These are phyloP conservation scores for Beauveria caledonica DNA, from an alignment of 2,329 filamentous ascomycete genomes.

Conservation along the genomic window DNA sequence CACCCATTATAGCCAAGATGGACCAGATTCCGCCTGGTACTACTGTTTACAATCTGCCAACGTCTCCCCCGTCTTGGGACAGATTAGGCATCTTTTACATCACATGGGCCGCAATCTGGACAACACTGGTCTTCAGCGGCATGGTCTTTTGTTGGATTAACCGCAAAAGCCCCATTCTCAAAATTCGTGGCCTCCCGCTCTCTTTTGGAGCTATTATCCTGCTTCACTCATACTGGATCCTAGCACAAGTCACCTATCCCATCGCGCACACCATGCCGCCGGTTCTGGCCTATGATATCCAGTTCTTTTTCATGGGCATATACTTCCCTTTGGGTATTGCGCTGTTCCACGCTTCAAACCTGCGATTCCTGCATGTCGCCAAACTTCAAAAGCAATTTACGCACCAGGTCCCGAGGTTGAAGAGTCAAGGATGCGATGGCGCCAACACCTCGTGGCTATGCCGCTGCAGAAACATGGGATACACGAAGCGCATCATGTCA, in stretches of 20 bases:
- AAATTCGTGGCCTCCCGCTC: constrained; percentile 29
- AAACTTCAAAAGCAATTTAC: constrained; percentile 37
- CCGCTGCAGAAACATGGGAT: constrained; percentile 27
- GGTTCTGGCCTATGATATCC: constrained; percentile 36
- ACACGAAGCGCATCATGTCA: constrained; percentile 32
- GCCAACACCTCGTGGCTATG: constrained; percentile 25
- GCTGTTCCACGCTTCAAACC: constrained; percentile 49
- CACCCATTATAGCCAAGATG: neutral
- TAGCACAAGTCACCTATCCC: constrained; percentile 34
- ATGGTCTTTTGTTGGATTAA: constrained; percentile 27
- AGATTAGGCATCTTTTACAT: constrained; percentile 23
- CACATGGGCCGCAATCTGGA: constrained; percentile 21
- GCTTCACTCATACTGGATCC: constrained; percentile 31
- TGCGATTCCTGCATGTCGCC: constrained; percentile 42
- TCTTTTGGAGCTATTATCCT: constrained; percentile 28
- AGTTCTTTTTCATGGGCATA: constrained; percentile 53
- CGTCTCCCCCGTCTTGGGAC: constrained; percentile 20
- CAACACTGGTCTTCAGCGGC: constrained; percentile 23
- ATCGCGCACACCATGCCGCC: constrained; percentile 32
- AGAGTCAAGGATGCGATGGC: constrained; percentile 19
- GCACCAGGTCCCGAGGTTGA: constrained; percentile 13
- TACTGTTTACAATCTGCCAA: constrained; percentile 24
- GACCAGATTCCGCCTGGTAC: constrained; percentile 11
- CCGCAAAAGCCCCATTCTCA: constrained; percentile 27
- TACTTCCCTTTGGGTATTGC: constrained; percentile 50